Evolutionary conservation across 192 early-diverging fungal genomes (phyloP).

Genomic region (Coemansia sp.): DNA sequence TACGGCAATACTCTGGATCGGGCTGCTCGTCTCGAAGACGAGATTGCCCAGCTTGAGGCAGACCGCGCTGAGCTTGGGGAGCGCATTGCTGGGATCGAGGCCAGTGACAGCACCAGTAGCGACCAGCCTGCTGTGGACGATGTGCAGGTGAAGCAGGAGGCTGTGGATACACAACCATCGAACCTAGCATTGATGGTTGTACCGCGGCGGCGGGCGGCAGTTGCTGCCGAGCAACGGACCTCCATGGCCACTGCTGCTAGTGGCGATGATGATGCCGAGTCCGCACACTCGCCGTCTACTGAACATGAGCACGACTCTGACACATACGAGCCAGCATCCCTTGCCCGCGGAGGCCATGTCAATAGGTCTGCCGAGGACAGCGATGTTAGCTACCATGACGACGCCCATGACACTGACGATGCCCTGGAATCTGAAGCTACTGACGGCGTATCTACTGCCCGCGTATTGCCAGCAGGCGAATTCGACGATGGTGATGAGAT

Average conservation of each 20-base stretch:
- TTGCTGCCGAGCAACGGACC: slow-evolving; percentile 3
- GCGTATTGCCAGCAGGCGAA: too few relatives aligned
- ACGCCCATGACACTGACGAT: not conserved
- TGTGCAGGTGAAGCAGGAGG: not conserved
- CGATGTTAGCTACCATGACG: not conserved
- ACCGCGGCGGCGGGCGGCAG: slow-evolving; percentile 11
- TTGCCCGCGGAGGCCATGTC: too few relatives aligned
- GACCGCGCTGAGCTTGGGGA: slow-evolving; percentile 15
- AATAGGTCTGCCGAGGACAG: not conserved
- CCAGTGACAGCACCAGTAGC: not conserved
- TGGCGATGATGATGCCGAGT: too few relatives aligned
- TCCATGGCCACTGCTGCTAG: too few relatives aligned
- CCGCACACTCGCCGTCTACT: too few relatives aligned
- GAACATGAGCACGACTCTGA: too few relatives aligned
- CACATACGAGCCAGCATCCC: too few relatives aligned
- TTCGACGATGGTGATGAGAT: slow-evolving; percentile 57
- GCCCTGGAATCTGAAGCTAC: not conserved
- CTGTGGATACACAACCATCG: not conserved
- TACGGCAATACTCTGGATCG: slow-evolving; percentile 24
- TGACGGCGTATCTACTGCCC: slow-evolving; percentile 15
- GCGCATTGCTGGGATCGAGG: not conserved
- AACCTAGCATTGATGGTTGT: slow-evolving; percentile 5
- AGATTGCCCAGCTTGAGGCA: slow-evolving; percentile 8
- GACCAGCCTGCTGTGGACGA: not conserved
- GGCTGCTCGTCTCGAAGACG: not conserved